phyloP scores from a whole-genome alignment of 768 basidiomycete genomes.

The Candolleomyces efflorescens region DNA sequence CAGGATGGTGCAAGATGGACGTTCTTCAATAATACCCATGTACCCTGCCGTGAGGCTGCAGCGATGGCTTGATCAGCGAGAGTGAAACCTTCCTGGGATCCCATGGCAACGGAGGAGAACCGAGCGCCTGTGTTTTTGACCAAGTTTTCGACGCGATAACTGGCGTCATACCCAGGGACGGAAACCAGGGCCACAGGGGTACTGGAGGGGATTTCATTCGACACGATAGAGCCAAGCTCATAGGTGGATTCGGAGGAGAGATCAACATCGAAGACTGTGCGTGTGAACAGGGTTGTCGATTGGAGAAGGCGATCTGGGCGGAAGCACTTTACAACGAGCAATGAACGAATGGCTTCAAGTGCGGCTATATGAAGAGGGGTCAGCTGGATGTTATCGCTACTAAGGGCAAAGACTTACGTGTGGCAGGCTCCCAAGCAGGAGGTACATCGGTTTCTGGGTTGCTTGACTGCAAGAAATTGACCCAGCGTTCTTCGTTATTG shows the following conservation, averaged over 20 bases:
- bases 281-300: constrained; percentile 72
- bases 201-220: constrained; percentile 70
- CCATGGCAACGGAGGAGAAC: constrained; percentile 94
- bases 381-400: neutral
- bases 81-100: constrained; percentile 95
- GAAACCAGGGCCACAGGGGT: constrained; percentile 90
- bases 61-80: constrained; percentile 96
- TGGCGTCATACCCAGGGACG: constrained; percentile 97
- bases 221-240: constrained; percentile 74
- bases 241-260: constrained; percentile 70
- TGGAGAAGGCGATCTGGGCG: constrained; percentile 90
- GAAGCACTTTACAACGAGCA: constrained; percentile 84
- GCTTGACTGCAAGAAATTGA: constrained; percentile 59
- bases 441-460: constrained; percentile 70
- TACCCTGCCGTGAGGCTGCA: constrained; percentile 85
- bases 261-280: constrained; percentile 73
- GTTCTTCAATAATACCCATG: constrained; percentile 97
- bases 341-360: constrained; percentile 66
- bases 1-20: constrained; percentile 94
- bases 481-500: constrained; percentile 66
- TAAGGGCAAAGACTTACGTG: constrained; percentile 51
- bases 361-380: constrained; percentile 42
- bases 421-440: constrained; percentile 71
- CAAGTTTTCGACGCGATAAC: constrained; percentile 89
- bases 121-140: constrained; percentile 72